Base-by-base conservation (phyloP, 352 stramenopile genomes). In the Globisporangium iwayamae region DNA sequence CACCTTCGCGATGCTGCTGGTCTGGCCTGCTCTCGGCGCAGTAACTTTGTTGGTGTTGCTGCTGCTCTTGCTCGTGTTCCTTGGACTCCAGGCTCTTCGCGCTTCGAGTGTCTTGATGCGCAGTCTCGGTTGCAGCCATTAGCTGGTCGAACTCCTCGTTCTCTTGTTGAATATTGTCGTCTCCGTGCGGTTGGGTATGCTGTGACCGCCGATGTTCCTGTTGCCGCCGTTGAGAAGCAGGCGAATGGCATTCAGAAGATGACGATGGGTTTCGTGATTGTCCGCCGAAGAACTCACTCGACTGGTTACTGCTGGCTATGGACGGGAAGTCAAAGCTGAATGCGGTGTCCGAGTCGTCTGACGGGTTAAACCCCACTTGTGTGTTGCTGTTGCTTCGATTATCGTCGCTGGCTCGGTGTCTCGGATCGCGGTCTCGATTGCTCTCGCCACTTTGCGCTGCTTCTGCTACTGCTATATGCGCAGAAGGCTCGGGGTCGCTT, bases 281-380 rank as follows among this genome's bases (percentile, higher is more conserved):
- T 13, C 48, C 20, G n/a, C 46, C 14, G 28, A 54, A 54, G 9
- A 62, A n/a, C 4, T 55, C 56, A 7, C 52, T 48, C 18, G 14
- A 32, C 32, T 57, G 58, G n/a, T 50, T 63, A 32, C 30, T 36
- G 34, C n/a, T 28, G 25, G 25, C 13, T 10, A 72, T 41, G 0
- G 63, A 60, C 5, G 48, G 60, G 20, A 74, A 79, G 3, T 30
- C 46, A 46, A 82, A 74, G 18, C 59, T 68, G 41, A 79, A 76
- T 10, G 65, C 34, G 13, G 75, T 50, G 11, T 75, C 69, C 0
- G 60, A 30, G 10, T 58, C 41, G 16, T 66, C 67, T 2, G 54
- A 25, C 8, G 47, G 45, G 20, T 58, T 45, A 30, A 11, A 66
- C 18, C 61, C 11, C 22, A 58, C 51, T 0, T 52, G 56, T 2